phyloP scores from a whole-genome alignment of 2,329 filamentous ascomycete species.

The Xylariaceae sp. region DNA sequence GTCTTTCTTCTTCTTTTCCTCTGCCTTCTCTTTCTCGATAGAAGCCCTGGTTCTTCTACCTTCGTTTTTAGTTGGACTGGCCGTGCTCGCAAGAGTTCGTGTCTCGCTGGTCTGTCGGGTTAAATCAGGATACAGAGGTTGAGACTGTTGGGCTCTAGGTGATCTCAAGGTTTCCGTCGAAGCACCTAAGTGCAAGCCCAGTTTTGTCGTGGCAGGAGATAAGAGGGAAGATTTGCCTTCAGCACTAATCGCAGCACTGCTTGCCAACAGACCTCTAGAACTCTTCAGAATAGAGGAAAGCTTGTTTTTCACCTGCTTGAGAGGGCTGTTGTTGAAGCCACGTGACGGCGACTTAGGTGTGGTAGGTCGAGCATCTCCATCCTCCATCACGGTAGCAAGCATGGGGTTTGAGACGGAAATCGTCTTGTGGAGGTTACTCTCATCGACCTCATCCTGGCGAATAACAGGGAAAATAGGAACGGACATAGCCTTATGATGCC shows the following conservation, averaged over 20 bases:
- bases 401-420: conserved; percentile 59
- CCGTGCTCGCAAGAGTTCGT: conserved; percentile 31
- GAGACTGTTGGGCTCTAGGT: conserved; percentile 29
- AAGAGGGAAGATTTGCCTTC: conserved; percentile 59
- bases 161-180: conserved; percentile 49
- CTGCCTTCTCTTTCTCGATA: conserved; percentile 55
- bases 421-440: conserved; percentile 53
- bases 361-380: conserved; percentile 40
- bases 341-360: conserved; percentile 57
- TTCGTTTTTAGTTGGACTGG: conserved; percentile 44
- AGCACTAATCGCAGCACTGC: conserved; percentile 63
- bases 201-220: conserved; percentile 50
- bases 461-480: conserved; percentile 51
- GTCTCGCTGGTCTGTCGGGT: conserved; percentile 36
- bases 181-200: conserved; percentile 42
- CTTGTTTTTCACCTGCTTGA: conserved; percentile 91
- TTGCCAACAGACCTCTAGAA: conserved; percentile 82
- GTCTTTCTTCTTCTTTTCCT: conserved; percentile 63
- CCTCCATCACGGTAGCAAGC: conserved; percentile 47
- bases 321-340: conserved; percentile 66
- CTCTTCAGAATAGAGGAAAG: conserved; percentile 87
- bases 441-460: conserved; percentile 27
- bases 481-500: conserved; percentile 63
- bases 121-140: conserved; percentile 46
- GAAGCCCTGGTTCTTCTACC: conserved; percentile 56